Base-by-base conservation (phyloP, 73 alveolate species). In the Paramecium bursaria region DNA sequence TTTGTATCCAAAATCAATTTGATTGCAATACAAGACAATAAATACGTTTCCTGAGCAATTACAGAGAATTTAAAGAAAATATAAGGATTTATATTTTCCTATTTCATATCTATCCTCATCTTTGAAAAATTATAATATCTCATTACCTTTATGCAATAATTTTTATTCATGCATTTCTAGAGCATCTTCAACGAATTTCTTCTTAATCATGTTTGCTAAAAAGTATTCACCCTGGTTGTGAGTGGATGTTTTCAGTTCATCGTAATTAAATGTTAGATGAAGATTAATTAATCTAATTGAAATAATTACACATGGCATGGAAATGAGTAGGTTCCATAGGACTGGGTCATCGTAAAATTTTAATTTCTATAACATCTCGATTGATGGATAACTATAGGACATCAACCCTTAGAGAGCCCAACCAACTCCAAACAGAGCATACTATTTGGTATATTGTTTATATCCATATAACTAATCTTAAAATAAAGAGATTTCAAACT, bases 311-410 rank as follows among this genome's bases (percentile, higher is more conserved):
- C 60, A 39, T 3, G 82, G 82, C 11, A 67, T 15, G 0, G 82
- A 67, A 14, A 67, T 67, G 14, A 67, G 14, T 17, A 67, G 44
- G 44, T 67, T 67, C 82, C 82, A 67, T 10, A 67, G 57, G 10
- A 67, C 82, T 25, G 50, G 22, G 44, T 67, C 82, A 67, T 67
- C 82, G 44, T 67, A 67, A 39, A 67, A 39, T 47, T 67, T 67
- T 10, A 67, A 42, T 17, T 67, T 67, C 17, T 67, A 39, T 3
- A 67, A 44, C 82, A 67, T 67, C 19, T 67, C 82, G 11, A 33
- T 35, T 7, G 11, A 25, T 15, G 82, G 82, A 67, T 67, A 67
- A 14, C 82, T 35, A 30, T 35, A 67, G 9, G 82, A 44, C 82
- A 67, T 67, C 5, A 67, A 26, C 44, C 82, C 82, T 19, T 67